Percentiles rank a stretch among this genome's conserved stretches.
Evolutionary conservation across 2,329 filamentous ascomycete species (phyloP).

Genomic region (Colletotrichum melonis): DNA sequence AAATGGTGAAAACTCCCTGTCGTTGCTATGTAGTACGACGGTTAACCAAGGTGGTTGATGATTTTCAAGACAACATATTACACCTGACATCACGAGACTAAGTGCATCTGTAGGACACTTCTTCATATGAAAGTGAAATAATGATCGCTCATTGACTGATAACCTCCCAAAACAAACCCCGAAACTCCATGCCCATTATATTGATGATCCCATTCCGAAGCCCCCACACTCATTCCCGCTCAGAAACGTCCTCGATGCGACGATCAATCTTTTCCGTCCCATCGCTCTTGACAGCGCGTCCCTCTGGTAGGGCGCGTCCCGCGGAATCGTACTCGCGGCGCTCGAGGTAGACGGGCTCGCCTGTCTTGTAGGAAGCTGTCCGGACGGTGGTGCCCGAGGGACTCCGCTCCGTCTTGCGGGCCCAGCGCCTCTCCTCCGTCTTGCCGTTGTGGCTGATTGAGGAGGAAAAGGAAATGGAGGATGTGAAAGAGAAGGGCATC

Average conservation of each 20-base stretch:
- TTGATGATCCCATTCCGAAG: neutral
- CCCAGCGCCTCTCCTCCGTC: constrained; percentile 18
- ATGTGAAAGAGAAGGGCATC: constrained; percentile 22
- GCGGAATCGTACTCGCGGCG: constrained; percentile 19
- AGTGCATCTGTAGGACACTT: neutral
- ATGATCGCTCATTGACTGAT: too few relatives aligned
- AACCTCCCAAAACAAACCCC: neutral
- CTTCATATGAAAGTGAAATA: neutral
- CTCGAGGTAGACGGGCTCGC: constrained; percentile 13
- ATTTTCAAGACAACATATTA: neutral
- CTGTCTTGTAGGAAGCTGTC: constrained; percentile 12
- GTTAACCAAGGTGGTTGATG: neutral
- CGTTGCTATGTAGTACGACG: too few relatives aligned
- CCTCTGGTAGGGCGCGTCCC: constrained; percentile 14
- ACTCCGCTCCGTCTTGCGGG: constrained; percentile 1
- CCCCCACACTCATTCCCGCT: neutral
- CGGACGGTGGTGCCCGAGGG: constrained; percentile 12
- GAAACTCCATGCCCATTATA: neutral
- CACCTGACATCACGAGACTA: neutral
- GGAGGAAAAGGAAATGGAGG: constrained; percentile 26
- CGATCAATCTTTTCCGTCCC: neutral
- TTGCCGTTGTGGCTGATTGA: constrained; percentile 24
- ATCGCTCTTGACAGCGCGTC: constrained; percentile 4
- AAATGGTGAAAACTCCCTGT: neutral
- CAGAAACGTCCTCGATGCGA: constrained; percentile 24